Conservation (phyloP, 1,284 basidiomycete species). For the Schizophyllum amplum region DNA sequence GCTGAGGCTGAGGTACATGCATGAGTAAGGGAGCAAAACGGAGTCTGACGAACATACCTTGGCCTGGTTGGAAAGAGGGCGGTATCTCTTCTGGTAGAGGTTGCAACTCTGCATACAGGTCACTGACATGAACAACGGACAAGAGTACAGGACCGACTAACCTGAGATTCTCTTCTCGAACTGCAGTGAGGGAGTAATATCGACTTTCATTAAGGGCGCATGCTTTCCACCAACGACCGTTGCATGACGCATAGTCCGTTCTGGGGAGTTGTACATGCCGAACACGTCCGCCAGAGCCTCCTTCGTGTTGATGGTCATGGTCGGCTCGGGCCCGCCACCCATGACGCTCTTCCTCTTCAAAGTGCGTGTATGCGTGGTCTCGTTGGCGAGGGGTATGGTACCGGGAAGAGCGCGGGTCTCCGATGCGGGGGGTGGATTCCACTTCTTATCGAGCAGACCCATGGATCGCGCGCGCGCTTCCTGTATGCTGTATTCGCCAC, state of each 20-base stretch:
- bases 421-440: constrained; percentile 56
- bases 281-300: constrained; percentile 90
- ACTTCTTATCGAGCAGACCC: constrained; percentile 74
- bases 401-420: constrained; percentile 18
- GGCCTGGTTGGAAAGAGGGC: neutral
- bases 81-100: neutral
- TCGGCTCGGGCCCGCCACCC: constrained; percentile 19
- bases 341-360: constrained; percentile 28
- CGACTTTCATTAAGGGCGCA: constrained; percentile 57
- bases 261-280: constrained; percentile 87
- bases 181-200: constrained; percentile 19
- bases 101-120: neutral
- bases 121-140: neutral
- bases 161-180: constrained; percentile 22
- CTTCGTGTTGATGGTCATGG: constrained; percentile 74
- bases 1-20: neutral
- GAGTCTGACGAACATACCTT: neutral
- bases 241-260: constrained; percentile 55
- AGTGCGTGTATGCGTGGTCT: constrained; percentile 14
- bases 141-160: neutral
- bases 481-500: constrained; percentile 63
- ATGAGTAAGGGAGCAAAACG: too few relatives aligned
- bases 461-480: constrained; percentile 72
- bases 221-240: constrained; percentile 57
- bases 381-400: constrained; percentile 6